Percentiles rank a stretch among this genome's conserved stretches.
These are phyloP conservation scores for Ophiostoma triangulosporum DNA, from an alignment of 2,329 filamentous ascomycete genomes.

Conservation along the genomic window DNA sequence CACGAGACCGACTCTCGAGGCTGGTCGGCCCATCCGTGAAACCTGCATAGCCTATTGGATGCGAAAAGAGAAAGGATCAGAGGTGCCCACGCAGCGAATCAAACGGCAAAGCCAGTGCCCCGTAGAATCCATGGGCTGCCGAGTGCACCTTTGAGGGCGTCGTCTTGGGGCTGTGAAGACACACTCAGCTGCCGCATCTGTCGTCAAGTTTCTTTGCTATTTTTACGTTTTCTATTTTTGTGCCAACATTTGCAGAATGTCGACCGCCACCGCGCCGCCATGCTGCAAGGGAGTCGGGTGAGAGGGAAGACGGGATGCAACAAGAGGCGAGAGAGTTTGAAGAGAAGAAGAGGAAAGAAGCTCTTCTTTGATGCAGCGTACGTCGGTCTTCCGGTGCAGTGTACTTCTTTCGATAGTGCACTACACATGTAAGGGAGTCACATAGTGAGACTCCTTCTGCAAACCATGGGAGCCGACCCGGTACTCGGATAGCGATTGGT, in stretches of 20 bases:
- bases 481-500: background rate
- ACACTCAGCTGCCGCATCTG: too few species aligned
- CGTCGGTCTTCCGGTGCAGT: too few species aligned
- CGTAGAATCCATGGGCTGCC: background rate
- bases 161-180: background rate
- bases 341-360: background rate
- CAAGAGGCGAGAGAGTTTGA: background rate
- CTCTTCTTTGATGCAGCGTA: background rate
- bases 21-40: slow-evolving; percentile 7
- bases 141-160: background rate
- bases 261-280: background rate
- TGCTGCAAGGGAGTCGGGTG: background rate
- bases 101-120: background rate
- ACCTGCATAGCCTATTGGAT: slow-evolving; percentile 8
- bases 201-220: background rate
- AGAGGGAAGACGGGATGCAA: too few species aligned
- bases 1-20: slow-evolving; percentile 7
- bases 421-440: background rate
- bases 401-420: background rate
- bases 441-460: background rate
- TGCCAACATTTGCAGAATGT: background rate
- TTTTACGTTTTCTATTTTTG: background rate
- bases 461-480: background rate
- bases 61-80: background rate
- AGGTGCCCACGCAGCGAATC: background rate